Conservation (phyloP, 1,284 basidiomycete genomes). For the Sporisorium exsertum region DNA sequence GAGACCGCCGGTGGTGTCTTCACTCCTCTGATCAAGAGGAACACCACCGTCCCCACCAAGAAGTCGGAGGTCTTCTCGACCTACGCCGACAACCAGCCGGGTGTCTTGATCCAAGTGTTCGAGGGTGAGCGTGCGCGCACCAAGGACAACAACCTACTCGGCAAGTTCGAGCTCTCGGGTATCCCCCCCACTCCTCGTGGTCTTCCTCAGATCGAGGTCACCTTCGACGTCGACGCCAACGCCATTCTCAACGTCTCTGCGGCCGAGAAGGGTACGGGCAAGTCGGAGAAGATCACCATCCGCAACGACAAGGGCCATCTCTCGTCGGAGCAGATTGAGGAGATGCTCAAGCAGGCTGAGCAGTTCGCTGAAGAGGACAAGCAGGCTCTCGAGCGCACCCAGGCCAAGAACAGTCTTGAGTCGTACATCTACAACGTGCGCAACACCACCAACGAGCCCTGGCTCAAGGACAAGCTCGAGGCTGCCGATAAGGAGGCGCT, state of each 20-base stretch:
- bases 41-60: conserved; percentile 98
- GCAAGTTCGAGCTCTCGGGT: conserved; percentile 97
- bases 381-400: conserved; percentile 77
- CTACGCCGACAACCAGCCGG: no score
- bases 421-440: no score
- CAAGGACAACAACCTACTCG: conserved; percentile 99
- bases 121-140: conserved; percentile 99
- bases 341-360: conserved; percentile 72
- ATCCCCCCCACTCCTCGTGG: conserved; percentile 98
- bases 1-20: conserved; percentile 99
- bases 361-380: conserved; percentile 82
- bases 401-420: conserved; percentile 83
- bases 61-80: conserved; percentile 99
- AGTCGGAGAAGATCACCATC: no score
- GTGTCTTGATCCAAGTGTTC: conserved; percentile 96
- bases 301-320: no score
- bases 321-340: no score
- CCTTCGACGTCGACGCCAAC: no score
- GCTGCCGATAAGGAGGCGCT: conserved; percentile 88
- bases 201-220: conserved; percentile 96
- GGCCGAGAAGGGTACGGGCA: no score
- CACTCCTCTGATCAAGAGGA: conserved; percentile 96
- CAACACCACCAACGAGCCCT: conserved; percentile 74
- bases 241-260: no score
- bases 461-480: conserved; percentile 80